These are phyloP conservation scores for Neurospora tetraspora DNA, from an alignment of 495 filamentous ascomycete genomes.

Conservation along the genomic window DNA sequence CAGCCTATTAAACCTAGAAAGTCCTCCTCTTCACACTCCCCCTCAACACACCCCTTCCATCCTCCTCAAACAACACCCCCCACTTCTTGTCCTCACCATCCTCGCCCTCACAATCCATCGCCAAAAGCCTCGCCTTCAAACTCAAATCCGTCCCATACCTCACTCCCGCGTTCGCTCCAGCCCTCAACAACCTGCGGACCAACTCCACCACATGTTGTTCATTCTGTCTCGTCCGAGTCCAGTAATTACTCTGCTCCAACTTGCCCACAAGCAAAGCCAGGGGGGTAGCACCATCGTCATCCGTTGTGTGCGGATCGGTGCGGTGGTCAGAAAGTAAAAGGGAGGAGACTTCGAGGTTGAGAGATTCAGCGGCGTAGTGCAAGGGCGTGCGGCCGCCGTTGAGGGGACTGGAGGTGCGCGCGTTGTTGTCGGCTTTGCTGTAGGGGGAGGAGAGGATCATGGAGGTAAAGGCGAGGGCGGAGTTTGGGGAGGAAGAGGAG, in stretches of 20 bases:
- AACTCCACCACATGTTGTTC: neutral
- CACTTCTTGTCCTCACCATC: neutral
- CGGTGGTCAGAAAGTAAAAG: neutral
- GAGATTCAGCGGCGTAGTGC: slow-evolving; percentile 9
- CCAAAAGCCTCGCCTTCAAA: neutral
- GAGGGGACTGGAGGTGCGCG: neutral
- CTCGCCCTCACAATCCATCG: neutral
- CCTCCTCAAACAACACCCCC: neutral
- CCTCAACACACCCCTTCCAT: neutral
- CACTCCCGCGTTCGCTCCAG: slow-evolving; percentile 3
- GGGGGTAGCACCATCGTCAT: slow-evolving; percentile 4
- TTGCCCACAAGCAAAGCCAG: neutral
- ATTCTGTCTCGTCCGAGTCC: too few species aligned
- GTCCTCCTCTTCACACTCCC: neutral
- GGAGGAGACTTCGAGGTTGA: slow-evolving; percentile 3
- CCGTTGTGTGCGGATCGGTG: slow-evolving; percentile 4
- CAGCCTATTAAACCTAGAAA: neutral
- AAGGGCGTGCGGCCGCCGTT: slow-evolving; percentile 6
- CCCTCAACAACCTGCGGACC: neutral
- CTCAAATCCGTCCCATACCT: neutral
- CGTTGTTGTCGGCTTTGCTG: neutral
- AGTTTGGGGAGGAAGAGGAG: neutral
- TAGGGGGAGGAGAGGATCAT: neutral
- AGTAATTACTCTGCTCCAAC: neutral
- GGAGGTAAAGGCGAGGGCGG: neutral